phyloP scores from a whole-genome alignment of 2,329 filamentous ascomycete genomes.

The Aspergillus hiratsukae region DNA sequence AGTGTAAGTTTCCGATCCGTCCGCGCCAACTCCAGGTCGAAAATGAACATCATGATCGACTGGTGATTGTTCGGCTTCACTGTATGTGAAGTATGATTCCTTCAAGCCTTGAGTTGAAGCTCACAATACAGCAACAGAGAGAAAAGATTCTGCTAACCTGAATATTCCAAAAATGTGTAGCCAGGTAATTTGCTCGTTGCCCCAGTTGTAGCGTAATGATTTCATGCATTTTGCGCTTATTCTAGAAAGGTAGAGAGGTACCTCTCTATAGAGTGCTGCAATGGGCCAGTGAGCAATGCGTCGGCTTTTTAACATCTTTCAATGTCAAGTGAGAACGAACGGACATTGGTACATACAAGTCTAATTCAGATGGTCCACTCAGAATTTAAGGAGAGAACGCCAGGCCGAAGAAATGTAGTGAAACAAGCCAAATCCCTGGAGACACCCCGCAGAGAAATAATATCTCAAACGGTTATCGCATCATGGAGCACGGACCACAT shows the following conservation, averaged over 20 bases:
- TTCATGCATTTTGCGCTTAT: constrained; percentile 68
- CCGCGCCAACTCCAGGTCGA: constrained; percentile 72
- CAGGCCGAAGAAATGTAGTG: background rate
- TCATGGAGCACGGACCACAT: constrained; percentile 14
- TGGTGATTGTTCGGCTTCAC: constrained; percentile 58
- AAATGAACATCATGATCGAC: constrained; percentile 87
- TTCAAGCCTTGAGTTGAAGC: constrained; percentile 32
- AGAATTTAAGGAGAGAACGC: background rate
- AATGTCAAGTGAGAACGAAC: background rate
- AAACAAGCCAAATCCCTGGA: background rate
- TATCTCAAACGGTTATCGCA: background rate
- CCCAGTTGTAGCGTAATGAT: constrained; percentile 92
- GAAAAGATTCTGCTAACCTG: constrained; percentile 54
- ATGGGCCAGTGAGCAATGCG: background rate
- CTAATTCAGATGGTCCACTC: background rate
- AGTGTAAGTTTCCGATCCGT: constrained; percentile 86
- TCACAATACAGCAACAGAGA: background rate
- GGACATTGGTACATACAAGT: background rate
- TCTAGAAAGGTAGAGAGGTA: background rate
- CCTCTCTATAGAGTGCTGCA: background rate
- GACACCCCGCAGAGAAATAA: background rate
- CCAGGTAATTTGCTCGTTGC: constrained; percentile 86
- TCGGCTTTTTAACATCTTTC: background rate
- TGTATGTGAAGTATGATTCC: constrained; percentile 97
- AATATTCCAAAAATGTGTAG: constrained; percentile 95